A percentile compares a stretch with the other conserved stretches of the same genome.
Evolutionary conservation across 768 basidiomycete genomes (phyloP).

Genomic region (Suillus cothurnatus): DNA sequence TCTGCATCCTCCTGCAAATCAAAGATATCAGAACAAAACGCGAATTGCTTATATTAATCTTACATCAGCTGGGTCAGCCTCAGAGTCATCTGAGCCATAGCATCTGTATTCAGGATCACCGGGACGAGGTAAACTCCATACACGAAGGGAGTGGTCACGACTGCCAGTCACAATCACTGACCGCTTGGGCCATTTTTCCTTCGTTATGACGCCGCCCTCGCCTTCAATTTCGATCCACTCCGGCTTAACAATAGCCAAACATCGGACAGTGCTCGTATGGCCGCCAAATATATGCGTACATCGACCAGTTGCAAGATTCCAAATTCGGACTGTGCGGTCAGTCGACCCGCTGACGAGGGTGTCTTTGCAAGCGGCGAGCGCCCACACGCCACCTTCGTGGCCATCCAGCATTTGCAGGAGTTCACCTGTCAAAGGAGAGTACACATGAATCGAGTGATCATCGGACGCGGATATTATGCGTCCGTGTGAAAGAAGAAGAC

Average conservation of each 20-base stretch:
- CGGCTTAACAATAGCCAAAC: conserved; percentile 94
- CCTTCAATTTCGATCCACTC: conserved; percentile 78
- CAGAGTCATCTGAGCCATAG: conserved; percentile 60
- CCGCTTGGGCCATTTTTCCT: conserved; percentile 74
- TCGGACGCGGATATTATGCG: conserved; percentile 98
- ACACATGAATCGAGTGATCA: conserved; percentile 95
- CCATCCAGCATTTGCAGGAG: conserved; percentile 77
- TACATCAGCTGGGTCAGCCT: conserved; percentile 59
- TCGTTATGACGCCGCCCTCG: conserved; percentile 58
- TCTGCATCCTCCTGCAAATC: conserved; percentile 58
- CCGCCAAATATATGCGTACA: conserved; percentile 96
- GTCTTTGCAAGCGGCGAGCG: conserved; percentile 86
- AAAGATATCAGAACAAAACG: conserved; percentile 10
- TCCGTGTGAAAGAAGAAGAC: conserved; percentile 90
- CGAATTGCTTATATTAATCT: conserved; percentile 12
- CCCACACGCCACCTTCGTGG: conserved; percentile 97
- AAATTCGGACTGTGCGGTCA: conserved; percentile 90
- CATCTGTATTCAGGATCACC: conserved; percentile 77
- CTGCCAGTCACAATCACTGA: conserved; percentile 76
- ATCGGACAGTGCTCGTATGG: conserved; percentile 95
- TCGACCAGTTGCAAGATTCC: conserved; percentile 77
- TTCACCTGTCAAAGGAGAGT: conserved; percentile 82
- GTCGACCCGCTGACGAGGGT: conserved; percentile 91
- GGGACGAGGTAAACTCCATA: conserved; percentile 68
- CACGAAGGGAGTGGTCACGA: conserved; percentile 63